phyloP scores from a whole-genome alignment of 2,329 filamentous ascomycete genomes.

The Cordyceps militaris region DNA sequence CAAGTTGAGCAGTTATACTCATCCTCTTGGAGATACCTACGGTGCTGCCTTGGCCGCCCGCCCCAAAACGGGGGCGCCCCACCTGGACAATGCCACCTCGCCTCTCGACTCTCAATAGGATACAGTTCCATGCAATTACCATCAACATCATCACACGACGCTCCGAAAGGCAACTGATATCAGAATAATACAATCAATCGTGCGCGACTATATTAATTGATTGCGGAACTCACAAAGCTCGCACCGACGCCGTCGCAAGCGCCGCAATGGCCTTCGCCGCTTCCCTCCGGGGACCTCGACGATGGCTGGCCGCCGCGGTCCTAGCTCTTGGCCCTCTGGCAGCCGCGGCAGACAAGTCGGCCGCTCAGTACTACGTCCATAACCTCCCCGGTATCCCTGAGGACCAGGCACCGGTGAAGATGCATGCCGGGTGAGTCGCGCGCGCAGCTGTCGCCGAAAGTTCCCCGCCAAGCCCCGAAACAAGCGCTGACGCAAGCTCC shows the following conservation, averaged over 20 bases:
- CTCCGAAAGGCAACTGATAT: background rate
- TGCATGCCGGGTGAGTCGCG: constrained; percentile 85
- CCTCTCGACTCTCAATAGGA: constrained; percentile 1
- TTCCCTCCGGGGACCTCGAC: constrained; percentile 18
- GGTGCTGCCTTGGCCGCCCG: background rate
- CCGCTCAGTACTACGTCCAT: constrained; percentile 82
- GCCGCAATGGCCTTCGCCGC: constrained; percentile 10
- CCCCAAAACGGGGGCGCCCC: constrained; percentile 4
- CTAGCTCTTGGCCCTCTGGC: constrained; percentile 38
- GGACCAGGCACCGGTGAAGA: constrained; percentile 69
- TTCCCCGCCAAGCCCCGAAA: background rate
- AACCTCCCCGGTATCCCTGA: constrained; percentile 77
- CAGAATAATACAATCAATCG: background rate
- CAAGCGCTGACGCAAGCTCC: constrained; percentile 20
- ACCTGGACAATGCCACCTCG: constrained; percentile 10
- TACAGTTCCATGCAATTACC: background rate
- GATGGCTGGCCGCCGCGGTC: constrained; percentile 26
- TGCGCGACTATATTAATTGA: background rate
- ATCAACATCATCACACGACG: constrained; percentile 11
- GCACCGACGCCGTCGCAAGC: background rate
- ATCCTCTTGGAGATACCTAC: too few species aligned
- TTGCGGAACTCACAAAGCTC: background rate
- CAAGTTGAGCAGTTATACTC: too few species aligned
- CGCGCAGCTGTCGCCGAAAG: constrained; percentile 14
- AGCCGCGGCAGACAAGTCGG: constrained; percentile 23